phyloP scores from a whole-genome alignment of 2,329 filamentous ascomycete species.

The Fusarium compactum region DNA sequence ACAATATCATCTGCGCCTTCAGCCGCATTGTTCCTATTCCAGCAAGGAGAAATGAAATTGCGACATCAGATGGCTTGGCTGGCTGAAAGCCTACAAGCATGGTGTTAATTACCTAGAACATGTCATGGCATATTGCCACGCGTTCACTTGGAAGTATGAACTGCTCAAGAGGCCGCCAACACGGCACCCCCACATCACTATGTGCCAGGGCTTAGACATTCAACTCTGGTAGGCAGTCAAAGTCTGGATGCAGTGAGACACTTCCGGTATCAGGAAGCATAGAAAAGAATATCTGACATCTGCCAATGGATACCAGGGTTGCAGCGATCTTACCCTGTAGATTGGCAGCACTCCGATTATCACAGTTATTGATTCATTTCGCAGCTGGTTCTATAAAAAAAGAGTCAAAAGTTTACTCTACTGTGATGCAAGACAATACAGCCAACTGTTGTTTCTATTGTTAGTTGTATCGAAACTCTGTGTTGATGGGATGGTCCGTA shows the following conservation, averaged over 20 bases:
- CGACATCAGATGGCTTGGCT: background rate
- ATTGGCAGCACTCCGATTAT: background rate
- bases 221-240: background rate
- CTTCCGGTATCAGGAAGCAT: slow-evolving; percentile 16
- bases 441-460: background rate
- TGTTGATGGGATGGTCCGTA: background rate
- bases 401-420: background rate
- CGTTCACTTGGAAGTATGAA: slow-evolving; percentile 22
- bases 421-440: background rate
- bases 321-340: slow-evolving; percentile 13
- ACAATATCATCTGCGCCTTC: background rate
- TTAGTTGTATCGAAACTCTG: background rate
- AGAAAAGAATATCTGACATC: slow-evolving; percentile 22
- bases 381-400: background rate
- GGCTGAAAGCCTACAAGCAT: background rate
- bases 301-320: background rate
- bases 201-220: slow-evolving; percentile 22
- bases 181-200: slow-evolving; percentile 30
- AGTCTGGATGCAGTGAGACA: slow-evolving; percentile 19
- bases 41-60: background rate
- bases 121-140: slow-evolving; percentile 37
- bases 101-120: background rate
- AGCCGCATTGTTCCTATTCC: background rate
- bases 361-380: background rate
- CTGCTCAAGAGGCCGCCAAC: slow-evolving; percentile 40